Conservation (phyloP, 2,329 filamentous ascomycete genomes). For the Davidsoniella virescens region DNA sequence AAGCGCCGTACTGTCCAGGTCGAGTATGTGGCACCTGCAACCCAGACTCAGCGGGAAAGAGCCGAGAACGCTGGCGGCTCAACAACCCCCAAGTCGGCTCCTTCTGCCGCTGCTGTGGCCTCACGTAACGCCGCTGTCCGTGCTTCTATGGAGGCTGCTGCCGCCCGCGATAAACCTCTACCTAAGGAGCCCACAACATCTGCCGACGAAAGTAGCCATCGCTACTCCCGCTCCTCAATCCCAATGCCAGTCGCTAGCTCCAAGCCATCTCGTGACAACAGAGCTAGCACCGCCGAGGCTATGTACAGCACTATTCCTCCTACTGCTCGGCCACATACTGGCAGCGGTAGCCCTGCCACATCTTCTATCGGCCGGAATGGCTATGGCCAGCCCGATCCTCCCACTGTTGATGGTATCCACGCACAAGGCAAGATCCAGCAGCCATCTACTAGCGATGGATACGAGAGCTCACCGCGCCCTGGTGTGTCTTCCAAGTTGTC, state of each 20-base stretch:
- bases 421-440: slow-evolving; percentile 82
- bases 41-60: slow-evolving; percentile 62
- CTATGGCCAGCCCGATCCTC: slow-evolving; percentile 78
- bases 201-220: slow-evolving; percentile 17
- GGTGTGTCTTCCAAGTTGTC: slow-evolving; percentile 42
- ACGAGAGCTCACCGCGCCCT: slow-evolving; percentile 49
- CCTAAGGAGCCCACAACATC: slow-evolving; percentile 33
- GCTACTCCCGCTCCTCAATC: slow-evolving; percentile 12
- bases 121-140: slow-evolving; percentile 29
- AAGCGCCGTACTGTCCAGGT: slow-evolving; percentile 93
- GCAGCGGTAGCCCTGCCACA: slow-evolving; percentile 51
- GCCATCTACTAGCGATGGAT: slow-evolving; percentile 42
- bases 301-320: slow-evolving; percentile 21
- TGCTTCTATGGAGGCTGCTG: slow-evolving; percentile 30
- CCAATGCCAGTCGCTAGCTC: background rate
- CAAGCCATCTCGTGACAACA: slow-evolving; percentile 27
- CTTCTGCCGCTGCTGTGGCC: slow-evolving; percentile 30
- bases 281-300: slow-evolving; percentile 27
- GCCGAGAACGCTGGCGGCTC: slow-evolving; percentile 17
- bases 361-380: slow-evolving; percentile 39
- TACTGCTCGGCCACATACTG: slow-evolving; percentile 52
- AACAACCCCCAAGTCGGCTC: slow-evolving; percentile 23
- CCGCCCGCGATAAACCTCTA: slow-evolving; percentile 37
- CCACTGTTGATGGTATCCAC: slow-evolving; percentile 75
- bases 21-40: slow-evolving; percentile 87